Evolutionary conservation across 1,284 basidiomycete genomes (phyloP).

Genomic region (Cystobasidium pallidum): DNA sequence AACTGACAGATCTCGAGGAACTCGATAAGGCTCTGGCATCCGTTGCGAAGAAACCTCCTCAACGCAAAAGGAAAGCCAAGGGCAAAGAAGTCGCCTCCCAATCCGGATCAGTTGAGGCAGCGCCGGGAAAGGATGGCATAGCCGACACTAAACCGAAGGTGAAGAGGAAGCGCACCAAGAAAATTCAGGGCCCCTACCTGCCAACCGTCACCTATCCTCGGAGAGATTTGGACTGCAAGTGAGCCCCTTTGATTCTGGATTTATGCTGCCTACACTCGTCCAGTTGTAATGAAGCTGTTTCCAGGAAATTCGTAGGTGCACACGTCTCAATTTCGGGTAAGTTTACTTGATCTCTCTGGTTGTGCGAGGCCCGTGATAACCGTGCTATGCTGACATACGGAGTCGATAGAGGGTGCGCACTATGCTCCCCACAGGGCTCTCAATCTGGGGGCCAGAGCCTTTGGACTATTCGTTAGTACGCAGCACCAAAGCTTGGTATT

Average conservation of each 20-base stretch:
- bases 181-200: slow-evolving; percentile 13
- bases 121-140: not conserved
- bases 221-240: slow-evolving; percentile 26
- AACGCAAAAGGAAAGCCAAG: not conserved
- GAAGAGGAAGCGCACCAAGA: slow-evolving; percentile 19
- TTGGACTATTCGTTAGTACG: slow-evolving; percentile 80
- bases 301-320: slow-evolving; percentile 64
- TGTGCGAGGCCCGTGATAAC: not conserved
- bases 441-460: slow-evolving; percentile 70
- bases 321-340: slow-evolving; percentile 65
- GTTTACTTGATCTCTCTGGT: slow-evolving; percentile 45
- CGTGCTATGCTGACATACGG: not conserved
- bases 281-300: too few species aligned
- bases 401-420: slow-evolving; percentile 71
- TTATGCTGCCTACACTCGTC: too few species aligned
- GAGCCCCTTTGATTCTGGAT: not conserved
- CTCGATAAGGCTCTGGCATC: slow-evolving; percentile 20
- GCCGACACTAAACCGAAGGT: slow-evolving; percentile 7
- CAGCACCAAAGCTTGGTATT: too few species aligned
- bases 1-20: slow-evolving; percentile 34
- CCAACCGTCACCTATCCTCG: slow-evolving; percentile 20
- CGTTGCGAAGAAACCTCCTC: not conserved
- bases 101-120: not conserved
- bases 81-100: not conserved
- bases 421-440: slow-evolving; percentile 70